These are phyloP conservation scores for Psilocybe azurescens DNA, from an alignment of 768 basidiomycete species.

Conservation along the genomic window DNA sequence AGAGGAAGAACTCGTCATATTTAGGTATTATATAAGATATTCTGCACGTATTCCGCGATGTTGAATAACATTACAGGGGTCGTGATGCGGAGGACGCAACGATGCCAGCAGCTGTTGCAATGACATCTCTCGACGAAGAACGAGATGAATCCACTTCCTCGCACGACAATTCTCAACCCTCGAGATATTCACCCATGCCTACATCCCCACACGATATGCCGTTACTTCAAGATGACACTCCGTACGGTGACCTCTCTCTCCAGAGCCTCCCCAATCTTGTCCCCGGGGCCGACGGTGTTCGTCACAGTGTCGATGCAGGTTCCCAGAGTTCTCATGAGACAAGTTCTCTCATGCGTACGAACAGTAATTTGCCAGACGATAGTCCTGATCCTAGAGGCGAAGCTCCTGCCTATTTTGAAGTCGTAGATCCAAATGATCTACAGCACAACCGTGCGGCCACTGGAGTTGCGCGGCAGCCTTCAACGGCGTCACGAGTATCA, in stretches of 20 bases:
- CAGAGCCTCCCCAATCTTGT: conserved; percentile 19
- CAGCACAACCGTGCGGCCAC: conserved; percentile 17
- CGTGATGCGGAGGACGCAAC: conserved; percentile 60
- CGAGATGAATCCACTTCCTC: conserved; percentile 36
- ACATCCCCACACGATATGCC: conserved; percentile 46
- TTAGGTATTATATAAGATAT: conserved; percentile 35
- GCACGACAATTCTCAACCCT: conserved; percentile 32
- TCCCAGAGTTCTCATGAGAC: conserved; percentile 31
- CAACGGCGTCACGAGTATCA: conserved; percentile 26
- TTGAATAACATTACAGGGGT: conserved; percentile 40
- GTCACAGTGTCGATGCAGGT: conserved; percentile 35
- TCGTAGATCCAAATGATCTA: conserved; percentile 31
- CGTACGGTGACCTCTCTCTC: conserved; percentile 27
- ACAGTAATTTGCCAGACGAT: conserved; percentile 25
- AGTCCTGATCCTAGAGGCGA: conserved; percentile 56
- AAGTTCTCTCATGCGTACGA: conserved; percentile 31
- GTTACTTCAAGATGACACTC: conserved; percentile 41
- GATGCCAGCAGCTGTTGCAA: conserved; percentile 45
- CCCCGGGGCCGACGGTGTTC: conserved; percentile 25
- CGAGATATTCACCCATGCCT: conserved; percentile 44
- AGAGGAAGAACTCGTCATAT: conserved; percentile 79
- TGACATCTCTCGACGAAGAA: conserved; percentile 43
- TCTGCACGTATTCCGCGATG: not conserved
- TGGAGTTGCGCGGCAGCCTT: conserved; percentile 17
- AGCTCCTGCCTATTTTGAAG: conserved; percentile 74